phyloP scores from a whole-genome alignment of 768 basidiomycete species.

The Postia placenta region DNA sequence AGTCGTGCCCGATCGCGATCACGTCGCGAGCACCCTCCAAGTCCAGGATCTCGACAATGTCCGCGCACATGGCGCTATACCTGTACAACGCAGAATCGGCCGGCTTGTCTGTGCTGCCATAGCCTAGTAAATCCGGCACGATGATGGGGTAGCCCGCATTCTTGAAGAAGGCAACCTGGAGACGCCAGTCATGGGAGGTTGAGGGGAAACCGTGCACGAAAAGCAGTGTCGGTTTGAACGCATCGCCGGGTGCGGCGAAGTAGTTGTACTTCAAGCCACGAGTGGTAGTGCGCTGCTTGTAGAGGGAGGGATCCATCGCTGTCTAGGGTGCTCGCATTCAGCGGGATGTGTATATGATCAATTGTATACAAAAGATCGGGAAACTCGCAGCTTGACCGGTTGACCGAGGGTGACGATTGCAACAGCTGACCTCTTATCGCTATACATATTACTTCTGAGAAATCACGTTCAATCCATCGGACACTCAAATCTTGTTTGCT shows the following conservation, averaged over 20 bases:
- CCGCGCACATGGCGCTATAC: constrained; percentile 19
- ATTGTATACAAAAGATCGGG: no score
- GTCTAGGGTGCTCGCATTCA: no score
- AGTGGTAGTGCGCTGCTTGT: constrained; percentile 27
- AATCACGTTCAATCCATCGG: no score
- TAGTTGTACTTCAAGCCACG: constrained; percentile 33
- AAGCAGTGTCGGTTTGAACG: constrained; percentile 31
- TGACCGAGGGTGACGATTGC: no score
- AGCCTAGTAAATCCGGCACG: constrained; percentile 43
- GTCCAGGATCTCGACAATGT: constrained; percentile 31
- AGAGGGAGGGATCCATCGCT: constrained; percentile 23
- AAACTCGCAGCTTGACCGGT: no score
- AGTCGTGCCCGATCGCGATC: constrained; percentile 30
- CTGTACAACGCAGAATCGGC: constrained; percentile 22
- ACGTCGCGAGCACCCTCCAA: constrained; percentile 19
- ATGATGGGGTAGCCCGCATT: constrained; percentile 37
- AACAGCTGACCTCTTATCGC: no score
- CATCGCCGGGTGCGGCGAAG: constrained; percentile 21
- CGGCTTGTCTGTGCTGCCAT: constrained; percentile 40
- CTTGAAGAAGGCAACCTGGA: constrained; percentile 32
- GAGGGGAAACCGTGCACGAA: constrained; percentile 42
- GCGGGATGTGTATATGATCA: no score
- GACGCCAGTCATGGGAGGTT: constrained; percentile 35
- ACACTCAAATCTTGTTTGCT: no score
- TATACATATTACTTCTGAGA: no score